phyloP scores from a whole-genome alignment of 2,329 filamentous ascomycete species.

The Alternaria rosae region DNA sequence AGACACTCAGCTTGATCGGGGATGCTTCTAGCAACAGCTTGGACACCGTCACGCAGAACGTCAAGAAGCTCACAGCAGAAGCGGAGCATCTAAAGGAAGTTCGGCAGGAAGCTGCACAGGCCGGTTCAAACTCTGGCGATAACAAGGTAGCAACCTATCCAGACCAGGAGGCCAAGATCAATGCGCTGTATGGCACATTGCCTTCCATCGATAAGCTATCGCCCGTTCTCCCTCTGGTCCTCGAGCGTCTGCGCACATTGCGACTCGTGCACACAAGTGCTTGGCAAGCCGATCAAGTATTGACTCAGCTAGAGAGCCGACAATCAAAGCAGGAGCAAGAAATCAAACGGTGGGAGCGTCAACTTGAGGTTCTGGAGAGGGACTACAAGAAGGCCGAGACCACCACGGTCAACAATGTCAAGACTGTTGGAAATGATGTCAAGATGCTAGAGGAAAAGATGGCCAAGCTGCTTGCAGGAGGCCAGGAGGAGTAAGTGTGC shows the following conservation, averaged over 20 bases:
- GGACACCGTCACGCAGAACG: slow-evolving; percentile 73
- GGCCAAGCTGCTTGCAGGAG: slow-evolving; percentile 48
- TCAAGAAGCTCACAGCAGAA: slow-evolving; percentile 74
- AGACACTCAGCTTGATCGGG: slow-evolving; percentile 78
- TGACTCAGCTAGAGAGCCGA: slow-evolving; percentile 78
- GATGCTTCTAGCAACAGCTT: slow-evolving; percentile 75
- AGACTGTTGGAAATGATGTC: slow-evolving; percentile 87
- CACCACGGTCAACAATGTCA: slow-evolving; percentile 79
- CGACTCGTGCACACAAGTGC: slow-evolving; percentile 87
- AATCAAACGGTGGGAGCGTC: slow-evolving; percentile 84
- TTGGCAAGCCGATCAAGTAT: slow-evolving; percentile 77
- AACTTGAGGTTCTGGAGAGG: slow-evolving; percentile 78
- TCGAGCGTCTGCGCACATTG: slow-evolving; percentile 85
- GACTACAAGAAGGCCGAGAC: slow-evolving; percentile 74
- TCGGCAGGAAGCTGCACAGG: slow-evolving; percentile 36
- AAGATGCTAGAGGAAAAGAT: slow-evolving; percentile 83
- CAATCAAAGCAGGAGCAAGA: slow-evolving; percentile 85
- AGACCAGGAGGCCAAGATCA: slow-evolving; percentile 86
- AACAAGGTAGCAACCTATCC: slow-evolving; percentile 53
- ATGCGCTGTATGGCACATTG: slow-evolving; percentile 86
- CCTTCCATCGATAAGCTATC: slow-evolving; percentile 87
- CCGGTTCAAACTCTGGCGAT: slow-evolving; percentile 15
- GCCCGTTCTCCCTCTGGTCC: slow-evolving; percentile 81
- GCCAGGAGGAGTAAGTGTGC: slow-evolving; percentile 9
- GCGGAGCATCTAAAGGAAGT: slow-evolving; percentile 73